Conservation (phyloP, 345 rosid genomes). For the Citrus maxima region DNA sequence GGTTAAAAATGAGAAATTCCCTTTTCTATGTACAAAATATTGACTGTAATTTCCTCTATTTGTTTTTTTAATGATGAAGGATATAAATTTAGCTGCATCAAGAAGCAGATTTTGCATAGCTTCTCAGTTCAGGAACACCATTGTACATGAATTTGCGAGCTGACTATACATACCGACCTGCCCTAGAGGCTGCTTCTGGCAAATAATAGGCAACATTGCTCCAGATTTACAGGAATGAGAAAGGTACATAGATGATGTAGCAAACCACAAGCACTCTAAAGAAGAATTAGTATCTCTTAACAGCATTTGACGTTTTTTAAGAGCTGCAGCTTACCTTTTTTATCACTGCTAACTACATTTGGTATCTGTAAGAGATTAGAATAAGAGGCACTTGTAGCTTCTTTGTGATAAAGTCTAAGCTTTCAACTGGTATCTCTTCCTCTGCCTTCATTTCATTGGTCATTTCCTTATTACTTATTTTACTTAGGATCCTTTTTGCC, state of each 20-base stretch:
- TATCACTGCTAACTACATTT: slow-evolving; percentile 12
- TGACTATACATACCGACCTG: slow-evolving; percentile 45
- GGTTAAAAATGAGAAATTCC: neutral
- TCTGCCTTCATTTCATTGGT: slow-evolving; percentile 8
- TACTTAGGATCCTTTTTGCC: slow-evolving; percentile 39
- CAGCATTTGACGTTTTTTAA: slow-evolving; percentile 23
- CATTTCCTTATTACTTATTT: slow-evolving; percentile 23
- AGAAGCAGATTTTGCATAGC: neutral
- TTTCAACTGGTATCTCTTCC: slow-evolving; percentile 36
- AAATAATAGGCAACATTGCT: slow-evolving; percentile 43
- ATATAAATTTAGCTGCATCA: neutral
- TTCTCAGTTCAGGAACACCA: slow-evolving; percentile 40
- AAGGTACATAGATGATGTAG: slow-evolving; percentile 34
- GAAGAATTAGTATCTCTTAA: slow-evolving; percentile 27
- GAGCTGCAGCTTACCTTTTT: slow-evolving; percentile 22
- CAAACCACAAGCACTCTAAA: slow-evolving; percentile 20
- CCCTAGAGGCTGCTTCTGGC: slow-evolving; percentile 51
- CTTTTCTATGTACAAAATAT: neutral
- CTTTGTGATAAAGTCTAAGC: slow-evolving; percentile 43
- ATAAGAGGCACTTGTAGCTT: slow-evolving; percentile 18
- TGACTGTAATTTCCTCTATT: neutral
- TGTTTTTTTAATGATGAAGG: neutral
- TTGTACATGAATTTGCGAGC: slow-evolving; percentile 50
- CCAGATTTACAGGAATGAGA: slow-evolving; percentile 46
- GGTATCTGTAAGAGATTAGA: slow-evolving; percentile 37